A percentile compares a stretch with the other conserved stretches of the same genome.
These are phyloP conservation scores for Aspergillus fumigatus DNA, from an alignment of 2,329 filamentous ascomycete genomes.

Conservation along the genomic window DNA sequence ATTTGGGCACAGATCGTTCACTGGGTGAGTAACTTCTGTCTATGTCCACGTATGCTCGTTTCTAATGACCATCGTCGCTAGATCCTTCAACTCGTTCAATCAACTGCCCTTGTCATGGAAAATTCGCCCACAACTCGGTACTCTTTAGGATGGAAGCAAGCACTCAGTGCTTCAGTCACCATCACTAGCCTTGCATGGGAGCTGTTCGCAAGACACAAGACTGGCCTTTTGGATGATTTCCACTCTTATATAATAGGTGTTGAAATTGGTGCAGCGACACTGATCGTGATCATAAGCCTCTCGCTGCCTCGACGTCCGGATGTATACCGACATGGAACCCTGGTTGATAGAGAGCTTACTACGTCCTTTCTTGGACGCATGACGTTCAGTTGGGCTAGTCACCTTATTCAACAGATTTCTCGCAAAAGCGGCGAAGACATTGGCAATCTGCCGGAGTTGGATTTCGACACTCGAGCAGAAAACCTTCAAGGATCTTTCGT, in stretches of 20 bases:
- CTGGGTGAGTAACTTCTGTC: neutral
- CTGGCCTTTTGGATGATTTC: neutral
- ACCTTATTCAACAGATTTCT: constrained; percentile 52
- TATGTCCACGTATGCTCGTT: neutral
- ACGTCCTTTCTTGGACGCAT: constrained; percentile 57
- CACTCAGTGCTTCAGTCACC: neutral
- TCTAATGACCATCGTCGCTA: neutral
- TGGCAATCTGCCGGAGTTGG: constrained; percentile 58
- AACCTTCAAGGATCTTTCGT: constrained; percentile 48
- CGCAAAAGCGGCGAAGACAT: constrained; percentile 59
- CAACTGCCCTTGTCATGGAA: neutral
- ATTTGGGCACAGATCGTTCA: neutral
- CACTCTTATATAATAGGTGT: neutral
- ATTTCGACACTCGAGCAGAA: constrained; percentile 52
- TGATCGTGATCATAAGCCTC: neutral
- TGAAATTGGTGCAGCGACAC: neutral
- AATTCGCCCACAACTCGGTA: neutral
- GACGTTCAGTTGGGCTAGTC: constrained; percentile 61
- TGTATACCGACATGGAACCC: constrained; percentile 55
- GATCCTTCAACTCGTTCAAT: neutral
- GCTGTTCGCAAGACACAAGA: neutral
- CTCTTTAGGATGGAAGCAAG: neutral
- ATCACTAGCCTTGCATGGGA: neutral
- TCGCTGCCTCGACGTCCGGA: constrained; percentile 62
- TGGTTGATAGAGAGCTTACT: constrained; percentile 62